Evolutionary conservation across 257 asterid genomes (phyloP).

Genomic region (Osmanthus fragrans): DNA sequence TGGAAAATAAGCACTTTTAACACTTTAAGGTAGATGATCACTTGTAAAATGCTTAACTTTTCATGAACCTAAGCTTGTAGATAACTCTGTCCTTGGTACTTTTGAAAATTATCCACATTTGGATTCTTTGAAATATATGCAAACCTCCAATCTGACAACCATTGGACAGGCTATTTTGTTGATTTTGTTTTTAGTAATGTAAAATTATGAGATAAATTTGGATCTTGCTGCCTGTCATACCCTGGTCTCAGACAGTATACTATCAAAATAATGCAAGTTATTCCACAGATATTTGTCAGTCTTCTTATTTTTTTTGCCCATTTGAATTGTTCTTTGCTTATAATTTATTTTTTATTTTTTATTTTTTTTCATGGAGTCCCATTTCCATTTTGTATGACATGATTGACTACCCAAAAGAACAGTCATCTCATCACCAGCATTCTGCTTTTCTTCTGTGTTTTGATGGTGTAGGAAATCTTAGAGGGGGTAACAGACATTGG

Average conservation of each 20-base stretch:
- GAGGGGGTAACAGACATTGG: slow-evolving; percentile 87
- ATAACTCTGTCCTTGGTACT: too few species aligned
- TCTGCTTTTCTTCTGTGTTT: slow-evolving; percentile 16
- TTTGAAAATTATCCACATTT: too few species aligned
- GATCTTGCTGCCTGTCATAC: slow-evolving; percentile 18
- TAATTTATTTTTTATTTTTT: not conserved
- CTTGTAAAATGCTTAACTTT: too few species aligned
- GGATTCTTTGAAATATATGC: too few species aligned
- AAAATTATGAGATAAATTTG: too few species aligned
- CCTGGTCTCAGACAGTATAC: slow-evolving; percentile 8
- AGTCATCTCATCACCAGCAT: not conserved
- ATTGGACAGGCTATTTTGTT: not conserved
- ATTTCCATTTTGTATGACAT: too few species aligned
- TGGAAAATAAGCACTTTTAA: too few species aligned
- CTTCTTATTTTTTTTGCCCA: not conserved
- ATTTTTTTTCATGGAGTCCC: not conserved
- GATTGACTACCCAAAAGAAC: not conserved
- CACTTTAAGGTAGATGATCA: too few species aligned
- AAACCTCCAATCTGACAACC: not conserved
- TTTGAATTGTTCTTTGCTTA: not conserved
- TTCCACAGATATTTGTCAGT: not conserved
- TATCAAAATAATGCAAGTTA: too few species aligned
- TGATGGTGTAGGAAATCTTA: slow-evolving; percentile 65
- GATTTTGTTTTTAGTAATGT: not conserved
- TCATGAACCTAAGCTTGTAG: too few species aligned